Evolutionary conservation across 768 basidiomycete species (phyloP).

Genomic region (Atractiella rhizophila): DNA sequence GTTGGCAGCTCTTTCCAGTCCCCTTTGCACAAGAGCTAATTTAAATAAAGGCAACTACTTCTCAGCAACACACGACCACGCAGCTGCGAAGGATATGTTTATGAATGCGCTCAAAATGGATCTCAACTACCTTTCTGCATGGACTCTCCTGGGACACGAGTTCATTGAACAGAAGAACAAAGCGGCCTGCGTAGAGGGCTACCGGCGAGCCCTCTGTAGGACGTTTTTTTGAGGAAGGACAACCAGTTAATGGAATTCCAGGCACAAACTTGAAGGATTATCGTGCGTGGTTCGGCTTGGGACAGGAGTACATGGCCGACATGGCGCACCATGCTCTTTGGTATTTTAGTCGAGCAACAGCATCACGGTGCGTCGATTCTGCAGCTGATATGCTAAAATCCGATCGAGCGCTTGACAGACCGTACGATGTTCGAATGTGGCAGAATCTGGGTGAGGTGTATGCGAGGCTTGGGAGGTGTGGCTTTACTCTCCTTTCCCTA

Average conservation of each 20-base stretch:
- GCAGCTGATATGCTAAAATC: constrained; percentile 1
- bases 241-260: neutral
- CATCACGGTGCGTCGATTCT: constrained; percentile 36
- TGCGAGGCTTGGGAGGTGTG: constrained; percentile 63
- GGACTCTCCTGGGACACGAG: constrained; percentile 98
- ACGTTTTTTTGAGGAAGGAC: neutral
- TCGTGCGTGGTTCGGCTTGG: constrained; percentile 92
- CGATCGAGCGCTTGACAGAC: constrained; percentile 28
- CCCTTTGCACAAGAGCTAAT: neutral
- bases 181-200: constrained; percentile 93
- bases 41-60: constrained; percentile 69
- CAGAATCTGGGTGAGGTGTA: constrained; percentile 82
- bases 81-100: constrained; percentile 89
- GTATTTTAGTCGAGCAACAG: constrained; percentile 89
- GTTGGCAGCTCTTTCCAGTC: constrained; percentile 27
- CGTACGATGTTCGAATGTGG: constrained; percentile 91
- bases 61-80: constrained; percentile 74
- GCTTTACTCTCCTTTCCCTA: neutral
- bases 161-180: constrained; percentile 98
- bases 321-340: constrained; percentile 92
- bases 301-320: constrained; percentile 82
- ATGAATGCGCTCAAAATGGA: constrained; percentile 82
- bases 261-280: constrained; percentile 78
- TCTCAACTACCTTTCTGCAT: constrained; percentile 78
- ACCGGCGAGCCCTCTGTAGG: constrained; percentile 78